Base-by-base conservation (phyloP, 192 early-diverging fungal species). In the Radiomyces spectabilis region DNA sequence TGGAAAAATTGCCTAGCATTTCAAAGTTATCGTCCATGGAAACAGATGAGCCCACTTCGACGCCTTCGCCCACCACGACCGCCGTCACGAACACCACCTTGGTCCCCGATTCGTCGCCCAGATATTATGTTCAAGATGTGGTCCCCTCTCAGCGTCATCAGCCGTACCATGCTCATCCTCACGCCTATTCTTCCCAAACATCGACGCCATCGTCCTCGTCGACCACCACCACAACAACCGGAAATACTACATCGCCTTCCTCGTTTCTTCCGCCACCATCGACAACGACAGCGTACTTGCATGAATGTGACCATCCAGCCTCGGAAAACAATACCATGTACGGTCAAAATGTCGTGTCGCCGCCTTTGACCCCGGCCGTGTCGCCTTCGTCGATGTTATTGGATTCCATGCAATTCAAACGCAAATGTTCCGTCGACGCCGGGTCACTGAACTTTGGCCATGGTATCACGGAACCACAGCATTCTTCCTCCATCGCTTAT, bases 301-400 rank as follows among this genome's bases (percentile, higher is more conserved):
- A 56, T 26, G 8, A 29, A 34, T 0, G 27, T 18, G 5, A 35
- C 35, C 31, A 46, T 56, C 10, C 41, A 35, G 12, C 26, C 41
- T 41, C n/a, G 5, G 21, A 0, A 3, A n/a, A n/a, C n/a, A n/a
- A n/a, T n/a, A 41, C 24, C 19, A 25, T 53, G 13, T 47, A 21
- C 40, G 4, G 41, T 13, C 38, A 51, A 19, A 52, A 66, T 26
- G 34, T 60, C 32, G 44, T 66, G 21, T 66, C 64, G 15, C 64
- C 64, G 48, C 64, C 64, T 10, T 41, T 66, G 32, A 66, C 64
- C 1, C 64, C 64, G 29, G 64, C 64, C 10, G 57, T 66, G 4
- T 66, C 64, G 12, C 64, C 64, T 38, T 59, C 64, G 5, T 52
- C 54, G 15, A 55, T 61, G 34, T 34, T 68, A 7, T 31, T 51